A percentile compares a stretch with the other conserved stretches of the same genome.
Conservation (phyloP, 345 rosid genomes). For the Cardiospermum halicacabum region DNA sequence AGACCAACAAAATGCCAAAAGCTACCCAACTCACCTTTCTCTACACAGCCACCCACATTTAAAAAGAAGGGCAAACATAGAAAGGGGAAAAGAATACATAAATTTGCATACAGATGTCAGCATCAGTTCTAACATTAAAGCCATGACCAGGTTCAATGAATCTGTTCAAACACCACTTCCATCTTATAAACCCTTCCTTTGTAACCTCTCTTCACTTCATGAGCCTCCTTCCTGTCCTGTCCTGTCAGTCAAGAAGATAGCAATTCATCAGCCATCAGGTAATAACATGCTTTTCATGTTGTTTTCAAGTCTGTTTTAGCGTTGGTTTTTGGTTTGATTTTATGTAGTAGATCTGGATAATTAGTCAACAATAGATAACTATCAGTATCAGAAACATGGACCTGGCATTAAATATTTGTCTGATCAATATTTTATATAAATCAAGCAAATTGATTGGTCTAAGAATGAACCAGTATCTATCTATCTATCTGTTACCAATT, state of each 20-base stretch:
- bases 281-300: background rate
- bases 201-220: no score
- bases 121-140: background rate
- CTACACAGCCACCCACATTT: background rate
- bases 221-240: no score
- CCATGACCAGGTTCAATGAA: constrained; percentile 38
- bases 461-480: no score
- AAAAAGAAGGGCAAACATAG: no score
- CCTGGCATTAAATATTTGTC: background rate
- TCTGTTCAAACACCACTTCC: constrained; percentile 6
- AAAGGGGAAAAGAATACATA: no score
- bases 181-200: background rate
- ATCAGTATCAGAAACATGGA: background rate
- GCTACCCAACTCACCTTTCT: background rate
- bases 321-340: background rate
- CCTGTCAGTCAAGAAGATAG: background rate
- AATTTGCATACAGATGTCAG: no score
- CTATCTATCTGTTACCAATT: no score
- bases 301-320: background rate
- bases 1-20: background rate
- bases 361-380: background rate
- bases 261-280: background rate
- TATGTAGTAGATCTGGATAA: background rate
- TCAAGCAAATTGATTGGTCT: background rate
- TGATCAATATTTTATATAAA: background rate